These are phyloP conservation scores for Trapa incisa DNA, from an alignment of 345 rosid species.

Conservation along the genomic window DNA sequence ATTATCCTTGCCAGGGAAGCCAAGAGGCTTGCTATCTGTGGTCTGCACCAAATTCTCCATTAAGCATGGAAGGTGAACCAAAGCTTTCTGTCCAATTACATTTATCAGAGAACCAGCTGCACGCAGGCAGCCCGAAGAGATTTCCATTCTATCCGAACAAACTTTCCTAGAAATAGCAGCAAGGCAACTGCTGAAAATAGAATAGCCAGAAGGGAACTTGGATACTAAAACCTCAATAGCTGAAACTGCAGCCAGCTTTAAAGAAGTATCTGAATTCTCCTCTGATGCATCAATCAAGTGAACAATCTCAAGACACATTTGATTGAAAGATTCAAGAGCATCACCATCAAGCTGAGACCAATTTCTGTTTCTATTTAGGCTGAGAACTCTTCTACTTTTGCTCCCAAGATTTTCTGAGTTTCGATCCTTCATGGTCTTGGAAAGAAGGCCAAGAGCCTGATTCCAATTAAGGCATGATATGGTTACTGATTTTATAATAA, in stretches of 20 bases:
- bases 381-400: constrained; percentile 27
- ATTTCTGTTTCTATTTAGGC: constrained; percentile 16
- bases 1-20: constrained; percentile 14
- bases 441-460: constrained; percentile 76
- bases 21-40: constrained; percentile 13
- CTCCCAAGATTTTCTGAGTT: constrained; percentile 29
- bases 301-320: constrained; percentile 59
- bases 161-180: constrained; percentile 48
- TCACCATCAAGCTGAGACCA: constrained; percentile 52
- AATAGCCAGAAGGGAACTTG: constrained; percentile 51
- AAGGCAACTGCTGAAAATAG: constrained; percentile 61
- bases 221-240: constrained; percentile 63
- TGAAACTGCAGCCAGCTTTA: constrained; percentile 61
- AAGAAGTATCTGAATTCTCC: constrained; percentile 38
- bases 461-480: constrained; percentile 1
- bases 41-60: constrained; percentile 50
- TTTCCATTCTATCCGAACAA: constrained; percentile 35
- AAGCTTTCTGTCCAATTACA: constrained; percentile 81
- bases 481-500: not conserved
- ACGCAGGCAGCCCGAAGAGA: constrained; percentile 71
- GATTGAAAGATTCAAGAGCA: constrained; percentile 37
- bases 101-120: constrained; percentile 61
- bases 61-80: constrained; percentile 56
- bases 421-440: constrained; percentile 46
- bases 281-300: constrained; percentile 36